Conservation (phyloP, 2,329 filamentous ascomycete species). For the Claviceps digitariae region DNA sequence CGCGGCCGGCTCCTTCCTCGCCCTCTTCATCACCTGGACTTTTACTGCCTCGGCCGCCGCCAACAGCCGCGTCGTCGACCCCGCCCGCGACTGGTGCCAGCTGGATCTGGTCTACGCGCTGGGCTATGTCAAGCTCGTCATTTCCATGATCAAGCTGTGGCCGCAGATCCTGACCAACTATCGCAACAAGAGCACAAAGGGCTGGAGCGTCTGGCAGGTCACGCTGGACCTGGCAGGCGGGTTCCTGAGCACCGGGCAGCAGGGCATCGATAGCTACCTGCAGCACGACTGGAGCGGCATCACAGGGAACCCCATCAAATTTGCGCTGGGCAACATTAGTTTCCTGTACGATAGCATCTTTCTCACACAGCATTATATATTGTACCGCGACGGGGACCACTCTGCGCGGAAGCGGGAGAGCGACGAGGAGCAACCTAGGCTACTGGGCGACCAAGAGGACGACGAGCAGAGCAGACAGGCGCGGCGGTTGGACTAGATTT, state of each 20-base stretch:
- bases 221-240: conserved; percentile 74
- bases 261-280: conserved; percentile 71
- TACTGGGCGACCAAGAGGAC: conserved; percentile 9
- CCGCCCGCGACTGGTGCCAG: conserved; percentile 40
- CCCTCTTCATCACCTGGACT: conserved; percentile 28
- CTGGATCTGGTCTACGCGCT: conserved; percentile 54
- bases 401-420: conserved; percentile 1
- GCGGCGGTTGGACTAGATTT: background rate
- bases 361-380: conserved; percentile 73
- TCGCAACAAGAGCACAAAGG: conserved; percentile 68
- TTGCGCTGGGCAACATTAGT: conserved; percentile 71
- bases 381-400: conserved; percentile 46
- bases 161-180: conserved; percentile 78
- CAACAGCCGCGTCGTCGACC: conserved; percentile 18
- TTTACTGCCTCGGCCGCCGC: conserved; percentile 31
- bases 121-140: conserved; percentile 77
- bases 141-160: conserved; percentile 86
- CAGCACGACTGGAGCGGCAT: conserved; percentile 83
- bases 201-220: conserved; percentile 80
- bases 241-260: conserved; percentile 65
- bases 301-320: conserved; percentile 83
- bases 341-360: conserved; percentile 81
- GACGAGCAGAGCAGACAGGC: background rate
- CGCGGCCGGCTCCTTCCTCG: conserved; percentile 52
- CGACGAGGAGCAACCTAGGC: conserved; percentile 11